Conservation (phyloP, 805 yeast genomes). For the Priceomyces melissophilus region DNA sequence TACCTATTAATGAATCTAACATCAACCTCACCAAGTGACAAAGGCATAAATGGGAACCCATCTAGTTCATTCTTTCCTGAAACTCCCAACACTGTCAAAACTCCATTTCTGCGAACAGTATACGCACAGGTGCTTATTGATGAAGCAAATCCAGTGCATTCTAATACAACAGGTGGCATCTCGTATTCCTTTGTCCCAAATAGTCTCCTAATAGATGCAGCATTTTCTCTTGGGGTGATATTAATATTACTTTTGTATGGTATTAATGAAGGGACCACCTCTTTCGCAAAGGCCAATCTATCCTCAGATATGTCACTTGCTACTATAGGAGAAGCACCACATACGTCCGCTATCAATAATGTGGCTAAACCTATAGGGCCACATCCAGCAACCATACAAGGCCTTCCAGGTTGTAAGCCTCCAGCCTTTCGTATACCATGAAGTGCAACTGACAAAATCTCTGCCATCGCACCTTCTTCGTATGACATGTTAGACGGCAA, state of each 20-base stretch:
- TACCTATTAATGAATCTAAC: constrained; percentile 19
- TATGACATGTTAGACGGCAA: constrained; percentile 43
- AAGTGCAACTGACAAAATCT: constrained; percentile 52
- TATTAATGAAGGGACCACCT: constrained; percentile 41
- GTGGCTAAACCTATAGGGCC: constrained; percentile 59
- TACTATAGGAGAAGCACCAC: constrained; percentile 60
- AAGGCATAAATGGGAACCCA: constrained; percentile 17
- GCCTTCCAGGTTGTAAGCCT: neutral
- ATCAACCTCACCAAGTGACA: constrained; percentile 14
- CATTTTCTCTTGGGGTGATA: constrained; percentile 33
- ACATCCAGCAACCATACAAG: constrained; percentile 44
- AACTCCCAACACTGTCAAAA: constrained; percentile 19
- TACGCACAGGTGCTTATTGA: constrained; percentile 15
- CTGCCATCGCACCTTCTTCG: constrained; percentile 54
- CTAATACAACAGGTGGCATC: constrained; percentile 20
- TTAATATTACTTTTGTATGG: constrained; percentile 41
- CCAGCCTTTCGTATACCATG: constrained; percentile 49
- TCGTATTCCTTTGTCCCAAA: constrained; percentile 31
- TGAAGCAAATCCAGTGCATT: constrained; percentile 20
- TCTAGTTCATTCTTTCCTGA: constrained; percentile 13
- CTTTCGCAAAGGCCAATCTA: constrained; percentile 46
- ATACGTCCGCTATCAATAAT: constrained; percentile 46
- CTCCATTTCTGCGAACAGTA: constrained; percentile 13
- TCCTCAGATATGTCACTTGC: constrained; percentile 70
- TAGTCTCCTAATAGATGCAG: constrained; percentile 29